A percentile compares a stretch with the other conserved stretches of the same genome.
phyloP scores from a whole-genome alignment of 257 asterid species.

The Solanum rostratum region DNA sequence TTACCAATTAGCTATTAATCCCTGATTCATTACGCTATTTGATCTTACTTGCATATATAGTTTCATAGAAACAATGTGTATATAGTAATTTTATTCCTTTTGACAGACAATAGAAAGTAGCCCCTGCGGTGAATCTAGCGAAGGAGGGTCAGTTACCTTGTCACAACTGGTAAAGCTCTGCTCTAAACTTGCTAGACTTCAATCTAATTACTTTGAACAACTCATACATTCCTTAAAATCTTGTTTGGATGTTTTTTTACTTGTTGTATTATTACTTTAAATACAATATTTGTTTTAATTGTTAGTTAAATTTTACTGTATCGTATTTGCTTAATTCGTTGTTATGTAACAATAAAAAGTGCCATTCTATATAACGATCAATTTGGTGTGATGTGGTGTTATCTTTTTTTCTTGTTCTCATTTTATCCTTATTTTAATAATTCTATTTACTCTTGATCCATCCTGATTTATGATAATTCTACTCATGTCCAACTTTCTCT shows the following conservation, averaged over 20 bases:
- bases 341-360: not conserved
- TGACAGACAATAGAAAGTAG: slow-evolving; percentile 93
- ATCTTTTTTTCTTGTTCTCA: not conserved
- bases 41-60: not conserved
- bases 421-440: not conserved
- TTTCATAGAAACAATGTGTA: not conserved
- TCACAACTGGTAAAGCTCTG: slow-evolving; percentile 66
- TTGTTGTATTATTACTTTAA: not conserved
- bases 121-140: slow-evolving; percentile 81
- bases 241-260: not conserved
- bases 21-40: not conserved
- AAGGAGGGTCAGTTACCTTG: slow-evolving; percentile 89
- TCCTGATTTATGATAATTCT: not conserved
- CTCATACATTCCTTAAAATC: not conserved
- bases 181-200: slow-evolving; percentile 1
- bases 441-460: not conserved
- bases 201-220: not conserved
- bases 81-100: slow-evolving; percentile 8
- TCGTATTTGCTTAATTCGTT: not conserved
- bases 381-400: not conserved
- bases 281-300: not conserved
- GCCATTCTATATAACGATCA: not conserved
- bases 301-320: not conserved
- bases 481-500: not conserved
- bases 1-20: not conserved